Conservation (phyloP, 371 early-diverging fungal genomes). For the Zopfochytrium polystomum region DNA sequence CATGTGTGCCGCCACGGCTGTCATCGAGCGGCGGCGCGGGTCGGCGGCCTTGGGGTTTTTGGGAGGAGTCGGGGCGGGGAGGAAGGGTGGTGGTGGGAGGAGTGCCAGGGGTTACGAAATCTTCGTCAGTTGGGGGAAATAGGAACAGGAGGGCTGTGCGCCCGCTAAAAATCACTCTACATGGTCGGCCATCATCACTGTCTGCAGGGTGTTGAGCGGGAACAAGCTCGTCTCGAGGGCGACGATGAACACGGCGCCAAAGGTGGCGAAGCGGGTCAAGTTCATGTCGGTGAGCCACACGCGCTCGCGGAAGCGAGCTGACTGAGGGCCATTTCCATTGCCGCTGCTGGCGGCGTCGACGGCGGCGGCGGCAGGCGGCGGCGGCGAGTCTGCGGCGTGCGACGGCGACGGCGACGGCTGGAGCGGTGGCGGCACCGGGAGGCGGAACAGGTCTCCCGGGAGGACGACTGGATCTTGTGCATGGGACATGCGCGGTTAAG, state of each 20-base stretch:
- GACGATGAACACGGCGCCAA: slow-evolving; percentile 42
- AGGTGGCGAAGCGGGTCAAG: slow-evolving; percentile 19
- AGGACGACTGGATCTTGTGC: too few species aligned
- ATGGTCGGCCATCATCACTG: slow-evolving; percentile 49
- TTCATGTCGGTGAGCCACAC: not conserved
- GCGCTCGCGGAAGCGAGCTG: not conserved
- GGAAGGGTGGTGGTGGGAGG: too few species aligned
- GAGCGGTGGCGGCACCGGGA: too few species aligned
- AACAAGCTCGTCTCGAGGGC: slow-evolving; percentile 84
- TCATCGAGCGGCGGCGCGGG: too few species aligned
- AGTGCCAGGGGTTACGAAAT: not conserved
- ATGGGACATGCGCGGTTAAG: too few species aligned
- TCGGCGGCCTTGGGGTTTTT: too few species aligned
- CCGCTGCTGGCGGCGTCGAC: not conserved
- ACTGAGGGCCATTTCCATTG: not conserved
- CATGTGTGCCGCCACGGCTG: not conserved
- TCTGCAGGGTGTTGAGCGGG: slow-evolving; percentile 94
- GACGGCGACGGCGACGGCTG: too few species aligned
- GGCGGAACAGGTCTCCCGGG: too few species aligned
- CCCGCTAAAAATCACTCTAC: slow-evolving; percentile 7
- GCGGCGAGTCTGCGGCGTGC: too few species aligned
- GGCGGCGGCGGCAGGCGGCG: not conserved
- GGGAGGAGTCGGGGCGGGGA: too few species aligned
- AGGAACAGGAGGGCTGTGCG: not conserved
- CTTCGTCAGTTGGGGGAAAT: not conserved